These are phyloP conservation scores for Dendrobium nobile DNA, from an alignment of 106 monocot genomes.

Conservation along the genomic window DNA sequence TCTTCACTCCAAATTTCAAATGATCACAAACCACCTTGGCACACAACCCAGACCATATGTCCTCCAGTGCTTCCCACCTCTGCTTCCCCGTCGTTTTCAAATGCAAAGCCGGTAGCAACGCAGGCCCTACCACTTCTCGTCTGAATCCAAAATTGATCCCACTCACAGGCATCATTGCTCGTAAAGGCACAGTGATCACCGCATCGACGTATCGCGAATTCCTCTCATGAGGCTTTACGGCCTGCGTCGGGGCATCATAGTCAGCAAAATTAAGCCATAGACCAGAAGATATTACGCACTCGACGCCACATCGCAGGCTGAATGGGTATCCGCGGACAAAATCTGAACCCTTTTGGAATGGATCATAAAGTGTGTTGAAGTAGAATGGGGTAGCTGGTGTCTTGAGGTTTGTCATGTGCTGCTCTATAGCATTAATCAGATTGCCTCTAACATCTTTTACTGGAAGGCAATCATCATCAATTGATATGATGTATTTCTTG, in stretches of 20 bases:
- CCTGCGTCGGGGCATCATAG: constrained; percentile 64
- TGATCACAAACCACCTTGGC: constrained; percentile 72
- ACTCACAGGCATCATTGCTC: constrained; percentile 51
- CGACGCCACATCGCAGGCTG: constrained; percentile 62
- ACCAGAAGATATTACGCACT: constrained; percentile 63
- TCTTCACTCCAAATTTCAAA: constrained; percentile 61
- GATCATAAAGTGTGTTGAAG: constrained; percentile 95
- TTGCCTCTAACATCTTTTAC: constrained; percentile 33
- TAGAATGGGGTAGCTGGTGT: constrained; percentile 84
- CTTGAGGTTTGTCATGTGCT: constrained; percentile 64
- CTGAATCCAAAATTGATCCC: constrained; percentile 79
- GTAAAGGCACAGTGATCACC: constrained; percentile 66
- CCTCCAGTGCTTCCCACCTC: constrained; percentile 75
- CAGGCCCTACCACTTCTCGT: constrained; percentile 62
- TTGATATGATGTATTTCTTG: constrained; percentile 73
- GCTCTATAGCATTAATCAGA: constrained; percentile 44
- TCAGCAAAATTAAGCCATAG: constrained; percentile 73
- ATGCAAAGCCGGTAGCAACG: constrained; percentile 46
- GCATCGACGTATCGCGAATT: constrained; percentile 70
- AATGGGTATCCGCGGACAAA: constrained; percentile 95
- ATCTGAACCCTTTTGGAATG: constrained; percentile 60
- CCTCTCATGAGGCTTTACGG: constrained; percentile 39
- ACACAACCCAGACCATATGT: constrained; percentile 83
- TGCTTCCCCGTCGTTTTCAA: constrained; percentile 55
- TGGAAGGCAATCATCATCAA: constrained; percentile 73